A percentile compares a stretch with the other conserved stretches of the same genome.
phyloP scores from a whole-genome alignment of 2,329 filamentous ascomycete species.

The Penicillium sp. region DNA sequence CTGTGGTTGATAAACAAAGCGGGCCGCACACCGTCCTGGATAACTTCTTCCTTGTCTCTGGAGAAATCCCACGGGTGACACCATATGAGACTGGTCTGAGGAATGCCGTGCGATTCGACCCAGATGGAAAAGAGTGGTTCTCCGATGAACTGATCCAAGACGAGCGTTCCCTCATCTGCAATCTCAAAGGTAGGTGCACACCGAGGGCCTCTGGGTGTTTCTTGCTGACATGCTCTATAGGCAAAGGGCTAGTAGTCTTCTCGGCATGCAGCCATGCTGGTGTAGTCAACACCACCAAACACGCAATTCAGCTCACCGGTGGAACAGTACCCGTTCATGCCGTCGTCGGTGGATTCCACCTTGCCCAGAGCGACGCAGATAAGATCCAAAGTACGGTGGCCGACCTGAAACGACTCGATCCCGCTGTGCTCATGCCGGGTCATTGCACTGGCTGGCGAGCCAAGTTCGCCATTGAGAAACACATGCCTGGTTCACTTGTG shows the following conservation, averaged over 20 bases:
- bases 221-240: conserved; percentile 28
- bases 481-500: conserved; percentile 53
- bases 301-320: conserved; percentile 46
- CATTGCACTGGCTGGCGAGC: conserved; percentile 60
- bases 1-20: conserved; percentile 38
- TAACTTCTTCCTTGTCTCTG: conserved; percentile 55
- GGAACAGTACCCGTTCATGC: conserved; percentile 48
- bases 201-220: not conserved
- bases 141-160: conserved; percentile 54
- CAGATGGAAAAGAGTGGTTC: conserved; percentile 45
- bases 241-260: conserved; percentile 56
- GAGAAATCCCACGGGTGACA: conserved; percentile 53
- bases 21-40: conserved; percentile 51
- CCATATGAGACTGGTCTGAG: conserved; percentile 53
- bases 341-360: conserved; percentile 57
- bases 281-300: conserved; percentile 53
- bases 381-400: conserved; percentile 49
- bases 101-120: conserved; percentile 48
- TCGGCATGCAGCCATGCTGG: conserved; percentile 60
- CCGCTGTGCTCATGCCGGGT: conserved; percentile 54
- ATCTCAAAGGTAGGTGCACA: conserved; percentile 48
- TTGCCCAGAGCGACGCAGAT: conserved; percentile 49
- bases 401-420: conserved; percentile 52
- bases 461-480: conserved; percentile 54
- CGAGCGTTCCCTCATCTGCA: conserved; percentile 57